Evolutionary conservation across 164 flowering plant species (phyloP), one percentile per base, ranked within the genome.

Genomic region (Hamamelis virginiana): DNA sequence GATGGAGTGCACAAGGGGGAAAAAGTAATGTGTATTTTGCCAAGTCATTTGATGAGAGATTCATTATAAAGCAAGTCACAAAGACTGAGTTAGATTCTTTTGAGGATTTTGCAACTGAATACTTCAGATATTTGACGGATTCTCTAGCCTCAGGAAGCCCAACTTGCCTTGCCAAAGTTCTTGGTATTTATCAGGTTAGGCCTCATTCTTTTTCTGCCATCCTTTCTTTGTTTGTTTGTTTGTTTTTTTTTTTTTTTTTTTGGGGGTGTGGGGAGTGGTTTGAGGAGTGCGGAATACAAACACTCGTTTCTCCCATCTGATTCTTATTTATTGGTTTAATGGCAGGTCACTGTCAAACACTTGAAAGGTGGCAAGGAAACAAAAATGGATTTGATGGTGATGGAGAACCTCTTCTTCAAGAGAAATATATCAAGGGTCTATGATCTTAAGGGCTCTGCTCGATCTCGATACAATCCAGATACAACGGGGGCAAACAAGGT

Each of bases 1-100:
- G 79, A 76, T 91, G 97, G 97, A 80, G 86, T 72, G 93, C 94
- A 5, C 90, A 91, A 77, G 94, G 94, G 38, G 97, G 97, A 27
- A 91, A 91, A 74, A 91, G 94, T 80, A 89, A 87, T 72, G 97
- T 87, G 16, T 91, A 86, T 71, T 91, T 91, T 80, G 97, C 94
- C 14, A 90, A 82, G 77, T 82, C 97, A 60, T 70, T 88, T 71
- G 97, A 91, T 71, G 94, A 91, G 67, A 79, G 97, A 64, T 89
- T 91, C 71, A 85, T 91, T 33, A 78, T 91, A 66, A 89, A 91
- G 75, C 94, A 89, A 74, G 87, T 89, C 46, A 81, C 86, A 13
- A 89, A 86, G 79, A 91, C 94, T 4, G 97, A 91, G 80, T 67
- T 89, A 79, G 97, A 88, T 64, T 91, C 94, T n/a, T 91, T 91